Conservation (phyloP, 2,329 filamentous ascomycete species). For the Chaetomium olivaceum region DNA sequence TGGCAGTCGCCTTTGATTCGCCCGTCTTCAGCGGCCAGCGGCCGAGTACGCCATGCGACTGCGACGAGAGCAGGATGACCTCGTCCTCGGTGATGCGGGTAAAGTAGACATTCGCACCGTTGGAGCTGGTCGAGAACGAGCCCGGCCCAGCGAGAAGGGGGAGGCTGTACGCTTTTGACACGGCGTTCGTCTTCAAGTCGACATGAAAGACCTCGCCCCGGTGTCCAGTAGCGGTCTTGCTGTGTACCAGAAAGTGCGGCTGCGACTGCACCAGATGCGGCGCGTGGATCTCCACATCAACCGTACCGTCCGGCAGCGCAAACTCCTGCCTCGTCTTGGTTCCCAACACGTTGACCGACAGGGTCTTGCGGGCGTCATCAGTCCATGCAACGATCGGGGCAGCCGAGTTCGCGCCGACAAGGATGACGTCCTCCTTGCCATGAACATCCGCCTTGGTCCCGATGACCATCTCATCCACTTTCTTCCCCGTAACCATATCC, state of each 20-base stretch:
- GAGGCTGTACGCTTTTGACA: constrained; percentile 78
- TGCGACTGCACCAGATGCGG: constrained; percentile 70
- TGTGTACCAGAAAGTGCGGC: constrained; percentile 84
- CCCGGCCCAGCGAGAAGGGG: constrained; percentile 70
- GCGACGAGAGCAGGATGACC: constrained; percentile 71
- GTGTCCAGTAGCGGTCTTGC: constrained; percentile 66
- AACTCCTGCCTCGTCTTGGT: constrained; percentile 59
- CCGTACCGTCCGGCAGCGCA: constrained; percentile 49
- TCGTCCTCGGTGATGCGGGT: constrained; percentile 77
- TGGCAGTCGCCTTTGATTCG: constrained; percentile 46
- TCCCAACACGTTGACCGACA: constrained; percentile 72
- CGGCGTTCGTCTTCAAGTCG: constrained; percentile 65
- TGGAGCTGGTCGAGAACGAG: constrained; percentile 75
- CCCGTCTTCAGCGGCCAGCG: constrained; percentile 65
- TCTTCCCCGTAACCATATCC: constrained; percentile 71
- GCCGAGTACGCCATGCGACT: constrained; percentile 72
- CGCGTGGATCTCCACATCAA: constrained; percentile 67
- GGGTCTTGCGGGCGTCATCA: constrained; percentile 59
- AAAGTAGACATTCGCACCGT: constrained; percentile 83
- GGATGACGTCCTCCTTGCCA: constrained; percentile 64
- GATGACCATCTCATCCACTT: constrained; percentile 69
- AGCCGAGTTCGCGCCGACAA: constrained; percentile 74
- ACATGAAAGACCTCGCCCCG: constrained; percentile 87
- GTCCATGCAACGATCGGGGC: constrained; percentile 76
- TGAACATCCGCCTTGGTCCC: constrained; percentile 74